Evolutionary conservation across 2,329 filamentous ascomycete species (phyloP).

Genomic region (Claviceps arundinis): DNA sequence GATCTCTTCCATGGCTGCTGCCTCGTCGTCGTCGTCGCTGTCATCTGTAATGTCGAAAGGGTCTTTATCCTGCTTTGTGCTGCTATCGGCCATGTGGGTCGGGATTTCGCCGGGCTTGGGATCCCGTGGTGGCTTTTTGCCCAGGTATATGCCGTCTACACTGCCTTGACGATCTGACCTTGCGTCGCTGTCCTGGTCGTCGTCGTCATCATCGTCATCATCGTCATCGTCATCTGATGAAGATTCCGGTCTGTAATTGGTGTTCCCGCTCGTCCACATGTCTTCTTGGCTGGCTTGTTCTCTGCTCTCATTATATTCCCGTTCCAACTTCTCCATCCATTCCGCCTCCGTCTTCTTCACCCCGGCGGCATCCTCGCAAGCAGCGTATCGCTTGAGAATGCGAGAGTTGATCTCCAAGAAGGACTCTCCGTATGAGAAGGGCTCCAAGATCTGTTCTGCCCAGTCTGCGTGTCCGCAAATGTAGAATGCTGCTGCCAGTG

Average conservation of each 20-base stretch:
- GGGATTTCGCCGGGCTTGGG: constrained; percentile 6
- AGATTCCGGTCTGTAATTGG: constrained; percentile 50
- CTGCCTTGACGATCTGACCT: constrained; percentile 22
- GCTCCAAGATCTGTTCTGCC: constrained; percentile 70
- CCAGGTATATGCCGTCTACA: constrained; percentile 47
- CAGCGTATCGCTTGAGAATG: constrained; percentile 72
- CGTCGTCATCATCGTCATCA: constrained; percentile 34
- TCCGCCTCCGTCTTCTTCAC: constrained; percentile 74
- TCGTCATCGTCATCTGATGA: constrained; percentile 44
- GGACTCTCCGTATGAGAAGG: constrained; percentile 77
- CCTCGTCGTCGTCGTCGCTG: constrained; percentile 45
- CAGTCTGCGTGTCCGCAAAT: constrained; percentile 89
- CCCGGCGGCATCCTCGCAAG: constrained; percentile 65
- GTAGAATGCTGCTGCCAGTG: constrained; percentile 78
- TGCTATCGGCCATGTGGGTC: constrained; percentile 8
- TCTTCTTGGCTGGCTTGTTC: constrained; percentile 58
- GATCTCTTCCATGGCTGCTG: constrained; percentile 79
- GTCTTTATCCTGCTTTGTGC: constrained; percentile 38
- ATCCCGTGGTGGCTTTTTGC: constrained; percentile 33
- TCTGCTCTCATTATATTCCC: constrained; percentile 73
- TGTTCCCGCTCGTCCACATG: constrained; percentile 84
- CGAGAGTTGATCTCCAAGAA: constrained; percentile 86
- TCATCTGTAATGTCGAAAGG: constrained; percentile 71
- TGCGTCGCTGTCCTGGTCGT: constrained; percentile 26
- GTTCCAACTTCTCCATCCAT: constrained; percentile 83